Base-by-base conservation (phyloP, 2,329 filamentous ascomycete species). In the Claviceps capensis region DNA sequence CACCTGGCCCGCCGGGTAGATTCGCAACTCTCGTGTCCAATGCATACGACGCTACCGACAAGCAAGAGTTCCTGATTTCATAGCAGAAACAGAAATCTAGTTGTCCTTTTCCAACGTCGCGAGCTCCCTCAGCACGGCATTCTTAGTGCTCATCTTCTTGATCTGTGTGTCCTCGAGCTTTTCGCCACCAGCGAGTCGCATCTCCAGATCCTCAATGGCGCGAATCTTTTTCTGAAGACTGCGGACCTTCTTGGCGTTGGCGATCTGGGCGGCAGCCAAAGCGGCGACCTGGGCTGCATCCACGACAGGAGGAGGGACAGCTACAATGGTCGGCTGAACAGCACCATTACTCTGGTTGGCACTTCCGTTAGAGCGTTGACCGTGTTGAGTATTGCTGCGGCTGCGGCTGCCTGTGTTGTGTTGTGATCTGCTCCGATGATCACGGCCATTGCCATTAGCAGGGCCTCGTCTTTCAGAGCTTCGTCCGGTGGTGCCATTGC, bases 101-200 rank as follows among this genome's bases (percentile, higher is more conserved):
- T 13, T 34, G 40, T 67, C 65, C 53, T 55, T 61, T 57, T 65
- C 65, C 51, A 90, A 65, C 7, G 67, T 72, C 47, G 85, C 79
- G 54, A 98, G 72, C 71, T 98, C 93, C 70, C 85, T 88, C 56
- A 90, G 76, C 53, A 98, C 91, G 16, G 78, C 71, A 48, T 82
- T 74, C 73, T 97, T 95, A 22, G 89, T 97, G 52, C 81, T 79
- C 61, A 98, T 98, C 79, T 98, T 98, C 77, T 95, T 94, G 69
- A 98, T 82, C 72, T 98, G 93, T 36, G 93, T 98, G 64, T 96
- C 91, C 72, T 98, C 93, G 55, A 98, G 73, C 76, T 96, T 97
- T 76, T 98, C 93, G 5, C 91, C 91, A 37, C 85, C 84, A 2
- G 91, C 93, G 59, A 90, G 82, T 52, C 93, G 82, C 90, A 97